Evolutionary conservation across 2,329 filamentous ascomycete species (phyloP), one percentile per base, ranked within the genome.

Genomic region (Ilyonectria robusta): DNA sequence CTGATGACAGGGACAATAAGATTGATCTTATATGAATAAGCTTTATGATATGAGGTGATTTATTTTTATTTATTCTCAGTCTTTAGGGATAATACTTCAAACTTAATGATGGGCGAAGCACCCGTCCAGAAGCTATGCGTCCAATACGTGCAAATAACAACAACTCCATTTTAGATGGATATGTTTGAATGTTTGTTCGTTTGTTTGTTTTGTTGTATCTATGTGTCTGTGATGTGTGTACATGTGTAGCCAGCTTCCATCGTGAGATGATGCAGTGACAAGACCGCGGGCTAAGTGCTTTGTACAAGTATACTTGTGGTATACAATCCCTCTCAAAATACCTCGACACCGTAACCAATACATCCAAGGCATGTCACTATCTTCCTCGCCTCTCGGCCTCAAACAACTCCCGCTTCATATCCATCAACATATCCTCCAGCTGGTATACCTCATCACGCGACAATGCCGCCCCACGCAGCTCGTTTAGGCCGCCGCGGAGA

Each of bases 401-500:
- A 78, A 92, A 93, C 58, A 95, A 85, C 78, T 92, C 90, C 69
- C 88, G 86, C 78, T 93, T 91, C 70, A 95, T 89, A 78, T 95
- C 92, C 83, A 95, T 93, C 77, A 96, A 85, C 73, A 94, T 82
- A 76, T 95, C 92, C 76, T 96, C 93, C 71, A 96, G 86, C 77
- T 91, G 86, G 66, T 90, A 86, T 59, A 94, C 88, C 67, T 93
- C 90, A 11, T 88, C 84, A 11, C 88, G 85, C 17, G 89, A 89
- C 47, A 97, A 80, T 17, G 87, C 84, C 23, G 90, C 84, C 31
- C 81, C 82, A 60, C 86, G 87, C 65, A 94, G 83, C 69, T 89
- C 86, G 21, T 85, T 83, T 26, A 96, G 79, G 0, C 80, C 80
- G 37, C 72, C 77, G 23, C 78, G 77, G 33, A 83, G 72, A 31